A percentile compares a stretch with the other conserved stretches of the same genome.
These are phyloP conservation scores for Aspergillus ochraceoroseus DNA, from an alignment of 2,329 filamentous ascomycete genomes.

Conservation along the genomic window DNA sequence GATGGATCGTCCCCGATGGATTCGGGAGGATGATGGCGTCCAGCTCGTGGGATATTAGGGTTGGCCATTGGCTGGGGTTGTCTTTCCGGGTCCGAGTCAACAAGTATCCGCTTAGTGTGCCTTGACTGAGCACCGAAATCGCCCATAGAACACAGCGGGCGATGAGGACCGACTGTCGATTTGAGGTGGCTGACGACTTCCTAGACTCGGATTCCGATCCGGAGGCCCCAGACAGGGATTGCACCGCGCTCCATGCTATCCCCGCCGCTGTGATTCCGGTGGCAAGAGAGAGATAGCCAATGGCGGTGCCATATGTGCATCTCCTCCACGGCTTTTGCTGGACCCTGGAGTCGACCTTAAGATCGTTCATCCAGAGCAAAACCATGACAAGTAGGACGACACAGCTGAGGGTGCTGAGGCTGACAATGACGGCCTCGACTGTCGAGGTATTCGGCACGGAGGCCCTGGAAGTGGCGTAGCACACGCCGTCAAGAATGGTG, in stretches of 20 bases:
- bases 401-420: conserved; percentile 28
- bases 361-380: conserved; percentile 19
- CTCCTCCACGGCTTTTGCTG: conserved; percentile 21
- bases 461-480: conserved; percentile 23
- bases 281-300: conserved; percentile 27
- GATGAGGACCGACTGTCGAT: conserved; percentile 24
- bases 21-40: conserved; percentile 17
- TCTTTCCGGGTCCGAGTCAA: conserved; percentile 17
- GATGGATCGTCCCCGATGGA: conserved; percentile 9
- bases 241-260: conserved; percentile 23
- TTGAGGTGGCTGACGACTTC: background rate
- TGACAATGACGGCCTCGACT: conserved; percentile 25
- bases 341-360: conserved; percentile 10
- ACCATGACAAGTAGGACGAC: conserved; percentile 20
- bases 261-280: conserved; percentile 27
- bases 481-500: conserved; percentile 31
- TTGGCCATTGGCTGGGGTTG: conserved; percentile 22
- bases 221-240: conserved; percentile 13
- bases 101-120: conserved; percentile 30
- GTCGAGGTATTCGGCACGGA: conserved; percentile 16
- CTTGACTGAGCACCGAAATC: conserved; percentile 31
- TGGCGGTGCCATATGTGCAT: conserved; percentile 17
- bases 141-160: conserved; percentile 38
- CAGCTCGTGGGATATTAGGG: conserved; percentile 25
- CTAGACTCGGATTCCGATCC: too few relatives aligned